Evolutionary conservation across 2,329 filamentous ascomycete species (phyloP), one percentile per base, ranked within the genome.

Genomic region (Canariomyces notabilis): DNA sequence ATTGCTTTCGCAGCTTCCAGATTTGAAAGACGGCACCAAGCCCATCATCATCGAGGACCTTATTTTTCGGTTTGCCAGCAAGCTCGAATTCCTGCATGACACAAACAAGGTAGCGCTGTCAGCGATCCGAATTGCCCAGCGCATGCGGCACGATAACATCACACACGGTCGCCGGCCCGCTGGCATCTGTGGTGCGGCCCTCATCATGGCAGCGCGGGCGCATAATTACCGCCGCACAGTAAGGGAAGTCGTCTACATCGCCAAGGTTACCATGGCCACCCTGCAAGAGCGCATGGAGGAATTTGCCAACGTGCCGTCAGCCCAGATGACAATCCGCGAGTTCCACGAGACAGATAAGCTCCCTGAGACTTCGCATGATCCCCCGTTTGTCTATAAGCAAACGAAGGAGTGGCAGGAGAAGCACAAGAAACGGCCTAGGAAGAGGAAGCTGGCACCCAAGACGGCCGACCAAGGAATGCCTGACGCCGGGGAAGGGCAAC

Each of bases 131-230:
- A 85, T 98, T 42, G 83, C 95, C 46, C 83, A 86, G 64, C 84
- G 93, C 51, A 97, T 98, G 93, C 90, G 88, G 55, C 77, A 88
- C 44, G 93, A 98, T 68, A 97, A 93, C 90, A 97, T 98, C 80
- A 85, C 90, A 37, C 89, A 90, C 63, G 93, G 93, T 58, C 86
- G 93, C 60, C 84, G 93, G 33, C 93, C 93, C 14, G 91, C 91
- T 6, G 93, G 93, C 55, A 84, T 97, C 44, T 96, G 90, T 64
- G 93, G 93, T 51, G 93, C 93, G 11, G 95, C 90, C 56, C 77
- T 98, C 38, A 87, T 98, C 51, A 84, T 98, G 64, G 93, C 93
- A 6, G 91, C 93, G 7, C 86, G 93, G 42, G 97, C 97, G 85
- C 95, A 96, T 76, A 97, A 97, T 66, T 98, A 94, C 63, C 85